Evolutionary conservation across 495 filamentous ascomycete species (phyloP).

Genomic region (Aspergillus baeticus): DNA sequence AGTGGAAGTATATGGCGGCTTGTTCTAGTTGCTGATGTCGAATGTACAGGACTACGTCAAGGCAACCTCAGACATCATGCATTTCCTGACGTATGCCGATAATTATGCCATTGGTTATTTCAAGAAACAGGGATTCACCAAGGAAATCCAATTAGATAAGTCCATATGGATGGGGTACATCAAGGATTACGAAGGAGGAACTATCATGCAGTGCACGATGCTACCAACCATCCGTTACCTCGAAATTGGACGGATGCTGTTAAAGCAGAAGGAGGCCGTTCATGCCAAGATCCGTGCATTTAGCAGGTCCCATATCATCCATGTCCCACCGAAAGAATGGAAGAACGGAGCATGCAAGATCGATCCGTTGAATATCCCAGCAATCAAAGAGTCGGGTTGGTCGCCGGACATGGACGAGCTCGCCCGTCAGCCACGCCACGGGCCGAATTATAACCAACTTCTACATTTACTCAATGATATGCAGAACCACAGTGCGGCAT

Average conservation of each 20-base stretch:
- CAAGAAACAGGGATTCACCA: constrained; percentile 98
- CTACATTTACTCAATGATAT: constrained; percentile 91
- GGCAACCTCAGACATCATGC: constrained; percentile 93
- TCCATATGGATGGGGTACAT: constrained; percentile 99
- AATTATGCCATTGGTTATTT: constrained; percentile 99
- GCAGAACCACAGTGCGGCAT: constrained; percentile 86
- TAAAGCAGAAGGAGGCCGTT: constrained; percentile 95
- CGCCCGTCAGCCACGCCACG: constrained; percentile 93
- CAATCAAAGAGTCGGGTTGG: constrained; percentile 90
- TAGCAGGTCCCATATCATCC: constrained; percentile 83
- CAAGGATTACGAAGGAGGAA: constrained; percentile 98
- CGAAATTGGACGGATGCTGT: constrained; percentile 88
- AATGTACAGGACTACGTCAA: constrained; percentile 80
- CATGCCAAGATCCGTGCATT: constrained; percentile 92
- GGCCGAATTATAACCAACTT: constrained; percentile 92
- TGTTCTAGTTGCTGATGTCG: constrained; percentile 12
- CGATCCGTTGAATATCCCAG: constrained; percentile 76
- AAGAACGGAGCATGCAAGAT: constrained; percentile 67
- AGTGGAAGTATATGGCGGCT: background rate
- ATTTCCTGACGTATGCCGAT: constrained; percentile 97
- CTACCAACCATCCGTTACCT: constrained; percentile 92
- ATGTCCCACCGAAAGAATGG: constrained; percentile 83
- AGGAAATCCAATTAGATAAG: constrained; percentile 91
- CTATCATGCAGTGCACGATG: constrained; percentile 99
- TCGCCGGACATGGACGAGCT: constrained; percentile 96